Base-by-base conservation (phyloP, 106 monocot species). In the Chionographis japonica region DNA sequence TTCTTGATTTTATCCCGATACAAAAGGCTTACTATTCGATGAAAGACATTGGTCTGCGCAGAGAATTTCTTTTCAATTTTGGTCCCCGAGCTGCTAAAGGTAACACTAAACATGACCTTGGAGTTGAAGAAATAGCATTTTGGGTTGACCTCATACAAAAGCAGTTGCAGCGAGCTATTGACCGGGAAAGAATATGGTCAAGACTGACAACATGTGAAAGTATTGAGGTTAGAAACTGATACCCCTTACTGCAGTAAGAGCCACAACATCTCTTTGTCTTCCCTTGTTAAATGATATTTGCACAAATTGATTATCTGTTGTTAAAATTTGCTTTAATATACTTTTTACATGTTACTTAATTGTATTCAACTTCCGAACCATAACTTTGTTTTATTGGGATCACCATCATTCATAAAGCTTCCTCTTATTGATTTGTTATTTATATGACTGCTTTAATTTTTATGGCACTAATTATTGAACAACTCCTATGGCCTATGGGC, bases 131-230 rank as follows among this genome's bases (percentile, higher is more conserved):
- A 74, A 81, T 83, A 65, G 62, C 82, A 62, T 98, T 98, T 80
- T 98, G 93, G 98, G 75, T 98, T 77, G 77, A 93, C 66, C 83
- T 98, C 72, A 66, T 85, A 40, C 98, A 93, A 65, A 90, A 63
- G 16, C 82, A 88, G 59, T 67, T 98, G 63, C 89, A 85, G 52
- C 66, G 62, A 43, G 98, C 90, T 72, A 81, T 98, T 76, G 89
- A 84, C 66, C 79, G 93, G 79, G 98, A 98, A 85, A 93, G 74
- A 65, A 93, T 98, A 78, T 98, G 98, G 98, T 90, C 98, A 77
- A 85, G 87, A 77, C 74, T 98, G 58, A 98, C 90, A 54, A 98
- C 98, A 68, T 87, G 85, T 88, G 98, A 98, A 79, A 88, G 93
- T 62, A 98, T 98, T 71, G 93, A 98, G 98, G 98, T 93, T 67